phyloP scores from a whole-genome alignment of 2,329 filamentous ascomycete species.

The Botrytis deweyae region DNA sequence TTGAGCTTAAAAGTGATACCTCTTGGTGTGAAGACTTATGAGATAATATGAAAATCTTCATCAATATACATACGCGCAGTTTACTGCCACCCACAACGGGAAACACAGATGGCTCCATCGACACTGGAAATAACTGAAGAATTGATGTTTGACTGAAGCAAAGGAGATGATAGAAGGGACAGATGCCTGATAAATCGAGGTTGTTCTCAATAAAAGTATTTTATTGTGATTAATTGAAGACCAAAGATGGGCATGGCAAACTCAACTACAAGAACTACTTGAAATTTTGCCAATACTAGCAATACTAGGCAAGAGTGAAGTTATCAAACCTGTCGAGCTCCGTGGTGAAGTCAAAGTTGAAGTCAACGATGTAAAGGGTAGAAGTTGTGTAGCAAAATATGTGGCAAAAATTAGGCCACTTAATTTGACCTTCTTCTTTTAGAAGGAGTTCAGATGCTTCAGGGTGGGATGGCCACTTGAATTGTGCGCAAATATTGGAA shows the following conservation, averaged over 20 bases:
- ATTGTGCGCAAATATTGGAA: neutral
- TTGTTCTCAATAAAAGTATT: neutral
- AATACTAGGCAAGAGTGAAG: neutral
- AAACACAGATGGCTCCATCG: neutral
- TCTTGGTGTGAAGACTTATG: neutral
- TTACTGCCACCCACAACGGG: neutral
- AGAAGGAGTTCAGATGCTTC: neutral
- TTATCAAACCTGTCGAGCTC: neutral
- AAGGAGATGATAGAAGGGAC: neutral
- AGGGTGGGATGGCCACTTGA: neutral
- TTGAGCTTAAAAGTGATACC: neutral
- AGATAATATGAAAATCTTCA: neutral
- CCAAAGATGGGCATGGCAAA: neutral
- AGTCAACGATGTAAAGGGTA: neutral
- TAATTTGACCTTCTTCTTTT: neutral
- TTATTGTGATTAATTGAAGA: neutral
- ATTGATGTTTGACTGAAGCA: neutral
- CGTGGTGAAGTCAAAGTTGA: neutral
- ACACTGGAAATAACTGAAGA: neutral
- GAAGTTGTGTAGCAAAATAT: neutral
- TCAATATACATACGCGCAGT: conserved; percentile 4
- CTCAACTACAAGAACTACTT: conserved; percentile 4
- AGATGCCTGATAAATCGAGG: neutral
- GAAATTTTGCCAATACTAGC: neutral
- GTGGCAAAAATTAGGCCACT: neutral